Evolutionary conservation across 2,329 filamentous ascomycete genomes (phyloP), one percentile per base, ranked within the genome.

Genomic region (Trichoderma brevicompactum): DNA sequence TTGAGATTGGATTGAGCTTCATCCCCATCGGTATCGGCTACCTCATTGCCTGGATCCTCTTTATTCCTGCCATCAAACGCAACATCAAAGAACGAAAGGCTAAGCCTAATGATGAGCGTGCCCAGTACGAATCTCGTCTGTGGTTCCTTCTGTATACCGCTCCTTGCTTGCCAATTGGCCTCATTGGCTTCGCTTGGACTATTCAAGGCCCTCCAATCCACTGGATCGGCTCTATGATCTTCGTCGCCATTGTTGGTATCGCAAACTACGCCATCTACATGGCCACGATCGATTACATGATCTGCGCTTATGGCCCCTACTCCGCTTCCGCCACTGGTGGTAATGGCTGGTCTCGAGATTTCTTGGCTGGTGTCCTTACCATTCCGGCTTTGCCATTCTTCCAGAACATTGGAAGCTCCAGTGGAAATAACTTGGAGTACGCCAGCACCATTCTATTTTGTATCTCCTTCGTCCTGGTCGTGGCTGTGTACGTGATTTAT

Each of bases 261-360:
- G 89, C 89, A 64, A 92, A 92, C 72, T 90, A 89, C 44, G 80
- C 85, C 40, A 91, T 91, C 65, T 92, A 92, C 78, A 90, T 91
- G 86, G 87, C 89, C 1, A 91, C 89, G 1, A 90, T 92, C 68
- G 88, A 92, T 75, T 92, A 92, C 78, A 91, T 92, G 85, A 85
- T 92, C 41, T 88, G 87, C 65, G 87, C 89, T 0, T 92, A 92
- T 71, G 90, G 90, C 0, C 86, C 86, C 0, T 92, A 91, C 74
- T 86, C 89, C 2, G 89, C 90, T 1, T 91, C 89, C 0, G 90
- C 90, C 0, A 92, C 90, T 0, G 90, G 90, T 46, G 90, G 90
- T 19, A 92, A 92, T 68, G 90, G 89, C 1, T 92, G 89, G 78
- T 83, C 89, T 2, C 83, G 90, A 69, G 90, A 92, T 72, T 88